These are phyloP conservation scores for Coriaria nepalensis DNA, from an alignment of 306 rosid species.

Conservation along the genomic window DNA sequence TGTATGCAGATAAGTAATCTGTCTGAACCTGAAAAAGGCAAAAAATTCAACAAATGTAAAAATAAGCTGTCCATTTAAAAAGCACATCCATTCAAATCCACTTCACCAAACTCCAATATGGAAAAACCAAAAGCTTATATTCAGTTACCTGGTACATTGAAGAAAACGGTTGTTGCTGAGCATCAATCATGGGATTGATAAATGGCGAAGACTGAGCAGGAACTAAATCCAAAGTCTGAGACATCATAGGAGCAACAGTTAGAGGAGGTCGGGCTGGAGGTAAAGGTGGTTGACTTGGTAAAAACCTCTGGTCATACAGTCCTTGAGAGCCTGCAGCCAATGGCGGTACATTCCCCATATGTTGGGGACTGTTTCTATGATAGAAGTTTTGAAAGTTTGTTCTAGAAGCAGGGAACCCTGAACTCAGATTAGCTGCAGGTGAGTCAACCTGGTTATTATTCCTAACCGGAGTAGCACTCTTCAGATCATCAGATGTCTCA, in stretches of 20 bases:
- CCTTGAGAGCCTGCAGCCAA: constrained; percentile 58
- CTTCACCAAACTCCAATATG: not conserved
- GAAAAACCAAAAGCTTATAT: constrained; percentile 13
- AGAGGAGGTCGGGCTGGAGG: constrained; percentile 96
- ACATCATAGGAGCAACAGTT: constrained; percentile 41
- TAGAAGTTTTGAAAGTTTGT: constrained; percentile 40
- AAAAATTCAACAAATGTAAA: not conserved
- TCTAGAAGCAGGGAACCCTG: constrained; percentile 49
- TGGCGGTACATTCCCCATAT: constrained; percentile 35
- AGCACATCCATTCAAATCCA: constrained; percentile 2
- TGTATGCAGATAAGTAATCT: constrained; percentile 57
- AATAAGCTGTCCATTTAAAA: constrained; percentile 9
- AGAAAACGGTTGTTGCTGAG: constrained; percentile 45
- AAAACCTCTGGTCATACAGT: constrained; percentile 63
- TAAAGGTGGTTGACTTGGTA: constrained; percentile 78
- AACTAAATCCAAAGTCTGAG: constrained; percentile 47
- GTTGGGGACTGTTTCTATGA: constrained; percentile 55
- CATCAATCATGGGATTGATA: constrained; percentile 41
- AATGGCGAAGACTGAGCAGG: constrained; percentile 50
- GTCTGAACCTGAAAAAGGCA: constrained; percentile 44
- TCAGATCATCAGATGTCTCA: constrained; percentile 66
- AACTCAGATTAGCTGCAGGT: constrained; percentile 25
- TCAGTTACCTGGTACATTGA: constrained; percentile 46
- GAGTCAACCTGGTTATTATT: constrained; percentile 53
- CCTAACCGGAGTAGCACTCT: constrained; percentile 35